Evolutionary conservation across 805 yeast species (phyloP), one percentile per base, ranked within the genome.

Genomic region (Schwanniomyces yamadae): DNA sequence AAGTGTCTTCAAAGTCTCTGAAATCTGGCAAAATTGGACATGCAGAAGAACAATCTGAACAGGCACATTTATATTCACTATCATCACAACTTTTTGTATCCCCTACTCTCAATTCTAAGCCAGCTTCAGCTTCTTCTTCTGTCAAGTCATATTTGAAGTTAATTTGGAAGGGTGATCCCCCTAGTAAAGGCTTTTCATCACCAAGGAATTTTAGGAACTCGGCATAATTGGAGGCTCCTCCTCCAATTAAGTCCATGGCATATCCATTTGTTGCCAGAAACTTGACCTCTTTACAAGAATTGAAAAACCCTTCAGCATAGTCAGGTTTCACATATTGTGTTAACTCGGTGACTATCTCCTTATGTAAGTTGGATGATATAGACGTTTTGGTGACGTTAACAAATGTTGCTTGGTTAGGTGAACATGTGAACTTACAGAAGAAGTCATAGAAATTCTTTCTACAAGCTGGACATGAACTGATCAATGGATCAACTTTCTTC

Each of bases 241-340:
- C 99, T 6, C 99, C 99, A 27, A 91, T 82, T 26, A 91, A 70
- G 55, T 91, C 98, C 97, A 91, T 89, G 7, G 96, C 98, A 50
- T 75, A 86, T 2, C 97, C 96, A 59, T 90, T 91, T 2, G 97
- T 89, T 6, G 96, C 96, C 3, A 91, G 80, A 57, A 93, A 90
- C 61, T 91, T 89, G 55, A 91, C 83, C 44, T 82, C 79, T 48
- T 84, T 84, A 64, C 99, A 91, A 1, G 96, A 86, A 38, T 89
- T 84, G 54, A 67, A 91, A 50, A 91, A 78, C 1, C 51, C 66
- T 0, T 69, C 50, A 0, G 95, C 96, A 67, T 78, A 77, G 1
- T 50, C 50, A 1, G 75, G 68, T 39, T 76, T 77, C 4, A 87
- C 76, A 49, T 54, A 81, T 48, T 79, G 80, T 28, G 80, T 77